These are phyloP conservation scores for Annona cherimola DNA, from an alignment of 164 flowering plant species.

Conservation along the genomic window DNA sequence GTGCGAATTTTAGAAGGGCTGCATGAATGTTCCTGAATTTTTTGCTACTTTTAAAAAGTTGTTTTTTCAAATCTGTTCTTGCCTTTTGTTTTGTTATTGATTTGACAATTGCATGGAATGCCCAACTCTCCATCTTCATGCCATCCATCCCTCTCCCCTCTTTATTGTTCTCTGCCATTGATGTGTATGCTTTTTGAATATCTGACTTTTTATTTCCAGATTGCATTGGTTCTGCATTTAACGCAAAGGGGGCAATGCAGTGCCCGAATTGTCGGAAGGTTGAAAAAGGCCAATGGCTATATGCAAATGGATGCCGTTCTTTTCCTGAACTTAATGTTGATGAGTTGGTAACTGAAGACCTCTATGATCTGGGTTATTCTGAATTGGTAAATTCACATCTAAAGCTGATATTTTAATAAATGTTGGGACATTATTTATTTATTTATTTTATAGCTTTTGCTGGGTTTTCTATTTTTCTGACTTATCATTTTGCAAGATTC, in stretches of 20 bases:
- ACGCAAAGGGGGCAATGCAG: slow-evolving; percentile 73
- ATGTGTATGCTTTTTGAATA: background rate
- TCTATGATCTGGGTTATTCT: slow-evolving; percentile 63
- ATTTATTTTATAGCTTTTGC: too few relatives aligned
- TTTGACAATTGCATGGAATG: too few relatives aligned
- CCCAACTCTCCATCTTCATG: too few relatives aligned
- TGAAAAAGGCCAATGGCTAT: slow-evolving; percentile 84
- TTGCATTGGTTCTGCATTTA: slow-evolving; percentile 89
- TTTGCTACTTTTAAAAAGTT: too few relatives aligned
- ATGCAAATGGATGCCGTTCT: slow-evolving; percentile 53
- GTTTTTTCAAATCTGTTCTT: too few relatives aligned
- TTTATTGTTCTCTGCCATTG: too few relatives aligned
- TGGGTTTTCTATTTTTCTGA: too few relatives aligned
- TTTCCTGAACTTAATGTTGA: slow-evolving; percentile 53
- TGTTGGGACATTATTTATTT: background rate
- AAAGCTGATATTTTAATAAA: background rate
- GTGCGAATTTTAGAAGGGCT: too few relatives aligned
- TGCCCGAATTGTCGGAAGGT: slow-evolving; percentile 86
- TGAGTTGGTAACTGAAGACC: slow-evolving; percentile 68
- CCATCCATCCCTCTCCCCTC: too few relatives aligned
- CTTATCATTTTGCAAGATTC: too few relatives aligned
- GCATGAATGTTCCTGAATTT: too few relatives aligned
- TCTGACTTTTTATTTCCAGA: slow-evolving; percentile 31
- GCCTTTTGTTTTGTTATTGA: too few relatives aligned
- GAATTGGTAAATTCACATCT: slow-evolving; percentile 44